Conservation (phyloP, 2,329 filamentous ascomycete genomes). For the Fusarium anthophilum region DNA sequence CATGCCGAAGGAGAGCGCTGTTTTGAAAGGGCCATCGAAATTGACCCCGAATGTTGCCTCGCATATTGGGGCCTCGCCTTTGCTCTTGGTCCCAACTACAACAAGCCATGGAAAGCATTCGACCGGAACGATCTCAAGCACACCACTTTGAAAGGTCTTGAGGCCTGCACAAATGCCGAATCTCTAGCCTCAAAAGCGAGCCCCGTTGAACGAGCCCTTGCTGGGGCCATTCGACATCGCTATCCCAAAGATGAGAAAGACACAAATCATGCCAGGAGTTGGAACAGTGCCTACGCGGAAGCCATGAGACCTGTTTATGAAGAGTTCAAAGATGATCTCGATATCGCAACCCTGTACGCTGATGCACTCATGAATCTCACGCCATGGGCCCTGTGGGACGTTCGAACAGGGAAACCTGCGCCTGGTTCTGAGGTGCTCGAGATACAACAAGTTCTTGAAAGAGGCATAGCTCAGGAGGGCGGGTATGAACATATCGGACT, state of each 20-base stretch:
- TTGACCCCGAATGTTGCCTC: conserved; percentile 65
- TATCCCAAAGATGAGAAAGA: conserved; percentile 62
- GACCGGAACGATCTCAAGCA: conserved; percentile 34
- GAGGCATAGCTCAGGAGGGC: conserved; percentile 57
- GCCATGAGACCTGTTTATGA: conserved; percentile 49
- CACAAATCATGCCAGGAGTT: conserved; percentile 53
- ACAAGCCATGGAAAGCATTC: conserved; percentile 71
- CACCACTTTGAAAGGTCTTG: conserved; percentile 22
- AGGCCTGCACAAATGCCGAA: conserved; percentile 26
- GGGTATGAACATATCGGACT: conserved; percentile 71
- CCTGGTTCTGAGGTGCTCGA: conserved; percentile 47
- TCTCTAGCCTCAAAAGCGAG: conserved; percentile 21
- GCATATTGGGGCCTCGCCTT: conserved; percentile 76
- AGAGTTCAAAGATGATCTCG: conserved; percentile 49
- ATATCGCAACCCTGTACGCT: conserved; percentile 44
- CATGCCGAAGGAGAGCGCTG: conserved; percentile 72
- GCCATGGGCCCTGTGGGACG: conserved; percentile 54
- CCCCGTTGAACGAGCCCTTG: conserved; percentile 66
- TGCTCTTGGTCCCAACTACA: conserved; percentile 74
- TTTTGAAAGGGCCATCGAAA: conserved; percentile 64
- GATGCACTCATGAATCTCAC: conserved; percentile 56
- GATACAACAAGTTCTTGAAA: conserved; percentile 48
- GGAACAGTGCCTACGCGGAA: conserved; percentile 43
- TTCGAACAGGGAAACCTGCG: conserved; percentile 46
- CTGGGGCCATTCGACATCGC: conserved; percentile 68